Conservation (phyloP, 2,329 filamentous ascomycete species). For the Rhynchosporium secalis region DNA sequence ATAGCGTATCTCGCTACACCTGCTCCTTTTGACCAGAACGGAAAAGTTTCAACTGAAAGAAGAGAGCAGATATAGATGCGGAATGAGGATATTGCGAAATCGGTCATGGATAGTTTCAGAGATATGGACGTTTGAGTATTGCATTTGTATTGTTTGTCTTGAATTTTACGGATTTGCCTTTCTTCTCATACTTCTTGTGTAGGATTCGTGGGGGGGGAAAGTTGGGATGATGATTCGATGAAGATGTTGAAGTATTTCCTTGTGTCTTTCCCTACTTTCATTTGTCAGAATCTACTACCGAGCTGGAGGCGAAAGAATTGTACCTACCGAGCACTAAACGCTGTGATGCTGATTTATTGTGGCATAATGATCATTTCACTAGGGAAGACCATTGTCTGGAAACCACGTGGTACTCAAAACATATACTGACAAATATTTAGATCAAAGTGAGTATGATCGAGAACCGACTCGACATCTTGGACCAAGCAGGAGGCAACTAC, state of each 20-base stretch:
- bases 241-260: no score
- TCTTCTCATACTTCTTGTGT: background rate
- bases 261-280: background rate
- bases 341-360: background rate
- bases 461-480: conserved; percentile 30
- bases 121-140: conserved; percentile 25
- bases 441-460: conserved; percentile 31
- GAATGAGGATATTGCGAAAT: conserved; percentile 26
- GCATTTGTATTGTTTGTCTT: background rate
- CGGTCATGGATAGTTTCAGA: conserved; percentile 30
- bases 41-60: conserved; percentile 26
- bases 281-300: background rate
- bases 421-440: background rate
- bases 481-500: conserved; percentile 31
- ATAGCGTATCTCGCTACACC: conserved; percentile 37
- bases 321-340: no score
- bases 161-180: background rate
- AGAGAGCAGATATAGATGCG: conserved; percentile 30
- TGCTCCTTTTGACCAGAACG: conserved; percentile 30
- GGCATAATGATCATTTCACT: background rate
- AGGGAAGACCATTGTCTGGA: background rate
- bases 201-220: background rate
- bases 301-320: no score
- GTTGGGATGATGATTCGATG: background rate
- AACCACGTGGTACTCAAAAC: background rate